Evolutionary conservation across 2,329 filamentous ascomycete species (phyloP), one percentile per base, ranked within the genome.

Genomic region (Colletotrichum orbiculare): DNA sequence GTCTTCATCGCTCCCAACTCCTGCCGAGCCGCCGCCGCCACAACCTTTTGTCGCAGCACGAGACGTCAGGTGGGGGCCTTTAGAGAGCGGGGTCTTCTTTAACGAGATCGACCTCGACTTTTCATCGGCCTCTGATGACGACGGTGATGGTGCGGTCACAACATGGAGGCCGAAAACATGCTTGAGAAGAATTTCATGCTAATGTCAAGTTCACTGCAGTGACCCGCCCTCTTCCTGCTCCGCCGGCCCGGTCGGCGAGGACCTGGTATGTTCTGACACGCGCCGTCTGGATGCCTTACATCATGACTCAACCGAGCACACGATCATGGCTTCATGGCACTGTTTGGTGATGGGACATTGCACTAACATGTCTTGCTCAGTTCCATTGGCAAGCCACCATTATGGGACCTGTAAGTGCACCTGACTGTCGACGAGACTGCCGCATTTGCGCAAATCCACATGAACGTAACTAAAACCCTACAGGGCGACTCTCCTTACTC

Each of bases 341-440:
- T 10, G 13, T 35, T 38, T 25, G 25, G 25, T 25, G 25, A 15
- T 13, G 47, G 13, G 6, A 54, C 2, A 46, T 58, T 25, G 8
- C 47, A 49, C 60, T 56, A 54, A 66, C 68, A 67, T 66, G 33
- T 1, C 35, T 39, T 4, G 10, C 10, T 74, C 74, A 99, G 95
- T 99, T 99, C 79, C 96, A 98, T 89, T 99, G 96, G 96, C 96
- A 99, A 90, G 96, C 96, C 76, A 99, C 96, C 57, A 99, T 99
- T 80, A 99, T 99, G 96, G 96, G 96, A 82, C 96, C 96, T 79
- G 93, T 97, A 89, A 89, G 93, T 89, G 73, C 64, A 4, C 45
- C 17, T 33, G 15, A 34, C 34, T 49, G 10, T 34, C 2, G 35
- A 2, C n/a, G 11, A 35, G 55, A 8, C 6, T 43, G 55, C 38